These are phyloP conservation scores for Apium graveolens DNA, from an alignment of 129 eudicot species.

Conservation along the genomic window DNA sequence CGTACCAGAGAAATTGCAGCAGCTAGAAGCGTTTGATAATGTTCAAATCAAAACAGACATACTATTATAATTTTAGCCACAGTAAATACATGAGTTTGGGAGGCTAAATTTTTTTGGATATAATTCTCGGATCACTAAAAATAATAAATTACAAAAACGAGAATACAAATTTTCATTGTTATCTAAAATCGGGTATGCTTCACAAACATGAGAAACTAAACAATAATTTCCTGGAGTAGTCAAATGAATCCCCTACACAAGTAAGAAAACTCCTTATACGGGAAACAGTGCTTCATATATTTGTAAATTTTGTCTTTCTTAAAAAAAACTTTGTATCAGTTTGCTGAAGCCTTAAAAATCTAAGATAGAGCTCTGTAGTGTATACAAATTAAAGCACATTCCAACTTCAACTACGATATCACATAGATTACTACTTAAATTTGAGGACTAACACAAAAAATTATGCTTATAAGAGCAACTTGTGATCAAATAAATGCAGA, in stretches of 20 bases:
- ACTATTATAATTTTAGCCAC: neutral
- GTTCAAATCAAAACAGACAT: conserved; percentile 31
- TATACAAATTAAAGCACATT: neutral
- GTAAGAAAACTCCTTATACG: neutral
- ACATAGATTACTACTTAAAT: neutral
- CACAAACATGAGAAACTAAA: conserved; percentile 2
- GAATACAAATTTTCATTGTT: neutral
- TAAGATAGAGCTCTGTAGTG: neutral
- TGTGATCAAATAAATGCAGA: neutral
- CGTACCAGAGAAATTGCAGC: conserved; percentile 43
- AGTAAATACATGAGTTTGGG: conserved; percentile 9
- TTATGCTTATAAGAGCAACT: neutral
- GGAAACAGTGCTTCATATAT: neutral
- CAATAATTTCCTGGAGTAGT: neutral
- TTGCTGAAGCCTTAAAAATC: neutral
- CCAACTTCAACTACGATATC: neutral
- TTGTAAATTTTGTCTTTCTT: neutral
- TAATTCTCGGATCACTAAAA: neutral
- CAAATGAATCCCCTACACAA: neutral
- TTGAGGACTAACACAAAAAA: neutral
- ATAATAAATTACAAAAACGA: neutral
- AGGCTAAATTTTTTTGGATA: neutral
- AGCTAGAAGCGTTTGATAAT: conserved; percentile 19
- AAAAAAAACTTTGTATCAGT: neutral
- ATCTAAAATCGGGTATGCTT: neutral